Conservation (phyloP, 345 rosid genomes). For the Boechera retrofracta region DNA sequence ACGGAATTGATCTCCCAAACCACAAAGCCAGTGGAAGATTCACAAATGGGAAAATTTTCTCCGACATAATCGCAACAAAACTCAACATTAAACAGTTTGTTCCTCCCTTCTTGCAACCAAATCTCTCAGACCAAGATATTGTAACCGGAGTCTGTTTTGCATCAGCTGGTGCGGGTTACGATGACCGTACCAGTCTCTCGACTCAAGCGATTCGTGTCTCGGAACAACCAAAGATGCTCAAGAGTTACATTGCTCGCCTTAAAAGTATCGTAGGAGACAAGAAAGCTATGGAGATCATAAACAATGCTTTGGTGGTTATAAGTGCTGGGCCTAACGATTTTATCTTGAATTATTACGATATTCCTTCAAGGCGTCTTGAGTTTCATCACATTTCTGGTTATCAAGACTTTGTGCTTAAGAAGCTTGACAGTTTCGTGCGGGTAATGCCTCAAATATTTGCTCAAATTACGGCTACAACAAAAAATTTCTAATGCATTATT, state of each 20-base stretch:
- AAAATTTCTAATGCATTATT: too few relatives aligned
- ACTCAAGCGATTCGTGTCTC: neutral
- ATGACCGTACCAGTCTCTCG: neutral
- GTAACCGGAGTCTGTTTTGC: conserved; percentile 8
- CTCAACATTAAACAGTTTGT: conserved; percentile 7
- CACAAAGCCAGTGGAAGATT: neutral
- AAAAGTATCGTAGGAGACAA: conserved; percentile 4
- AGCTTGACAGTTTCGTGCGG: neutral
- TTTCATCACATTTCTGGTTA: neutral
- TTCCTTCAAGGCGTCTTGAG: neutral
- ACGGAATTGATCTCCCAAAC: neutral
- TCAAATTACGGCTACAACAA: neutral
- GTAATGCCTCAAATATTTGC: neutral
- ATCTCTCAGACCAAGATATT: conserved; percentile 3
- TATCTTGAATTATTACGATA: neutral
- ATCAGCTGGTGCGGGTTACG: neutral
- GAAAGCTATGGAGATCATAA: conserved; percentile 11
- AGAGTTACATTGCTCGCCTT: neutral
- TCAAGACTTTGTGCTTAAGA: neutral
- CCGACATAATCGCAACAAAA: neutral
- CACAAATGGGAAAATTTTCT: neutral
- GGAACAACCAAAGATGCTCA: neutral
- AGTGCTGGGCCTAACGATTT: conserved; percentile 5
- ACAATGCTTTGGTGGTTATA: neutral
- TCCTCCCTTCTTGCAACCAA: conserved; percentile 4